Evolutionary conservation across 352 stramenopile genomes (phyloP).

Genomic region (Globisporangium cylindrosporum): DNA sequence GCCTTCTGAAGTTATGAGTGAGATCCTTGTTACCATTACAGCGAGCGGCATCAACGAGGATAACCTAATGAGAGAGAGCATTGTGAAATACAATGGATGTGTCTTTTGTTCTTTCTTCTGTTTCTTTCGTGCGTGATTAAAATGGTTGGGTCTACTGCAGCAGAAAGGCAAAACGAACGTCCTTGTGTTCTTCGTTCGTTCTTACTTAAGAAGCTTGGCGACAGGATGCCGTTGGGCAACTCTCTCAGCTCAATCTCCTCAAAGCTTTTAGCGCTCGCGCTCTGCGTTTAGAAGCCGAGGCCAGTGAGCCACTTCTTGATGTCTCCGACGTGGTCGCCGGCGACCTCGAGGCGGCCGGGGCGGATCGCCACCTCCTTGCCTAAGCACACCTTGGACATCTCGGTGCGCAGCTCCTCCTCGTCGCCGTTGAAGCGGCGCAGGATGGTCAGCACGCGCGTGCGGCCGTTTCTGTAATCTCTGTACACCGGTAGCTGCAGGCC

Average conservation of each 20-base stretch:
- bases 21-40: background rate
- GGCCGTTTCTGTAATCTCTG: constrained; percentile 81
- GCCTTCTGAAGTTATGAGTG: background rate
- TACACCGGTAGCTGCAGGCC: constrained; percentile 85
- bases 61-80: background rate
- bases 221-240: background rate
- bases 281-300: constrained; percentile 65
- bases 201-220: background rate
- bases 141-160: background rate
- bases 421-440: constrained; percentile 79
- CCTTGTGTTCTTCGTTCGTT: constrained; percentile 2
- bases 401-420: constrained; percentile 65
- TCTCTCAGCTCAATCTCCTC: background rate
- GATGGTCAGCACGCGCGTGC: constrained; percentile 85
- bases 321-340: constrained; percentile 63
- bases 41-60: background rate
- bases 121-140: background rate
- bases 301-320: constrained; percentile 84
- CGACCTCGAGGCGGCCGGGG: constrained; percentile 75
- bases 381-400: constrained; percentile 85
- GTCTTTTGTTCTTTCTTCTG: background rate
- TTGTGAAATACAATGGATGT: background rate
- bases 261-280: background rate
- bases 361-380: constrained; percentile 69
- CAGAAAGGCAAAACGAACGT: background rate